Conservation (phyloP, 192 early-diverging fungal genomes). For the Oehlia diaphana region DNA sequence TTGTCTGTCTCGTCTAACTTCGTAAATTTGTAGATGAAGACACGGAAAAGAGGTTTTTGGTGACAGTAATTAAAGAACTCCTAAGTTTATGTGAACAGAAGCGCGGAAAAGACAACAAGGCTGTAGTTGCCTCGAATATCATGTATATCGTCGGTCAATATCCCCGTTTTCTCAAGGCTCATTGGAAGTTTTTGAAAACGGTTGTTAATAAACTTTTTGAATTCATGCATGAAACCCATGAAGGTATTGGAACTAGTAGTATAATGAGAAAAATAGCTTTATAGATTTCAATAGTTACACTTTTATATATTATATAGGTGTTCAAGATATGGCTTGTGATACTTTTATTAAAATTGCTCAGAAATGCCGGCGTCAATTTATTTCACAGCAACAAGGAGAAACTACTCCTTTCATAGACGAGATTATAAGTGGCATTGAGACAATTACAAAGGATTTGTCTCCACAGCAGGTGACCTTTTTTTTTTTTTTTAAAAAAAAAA, state of each 20-base stretch:
- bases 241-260: slow-evolving; percentile 36
- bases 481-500: no score
- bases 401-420: slow-evolving; percentile 93
- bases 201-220: slow-evolving; percentile 99
- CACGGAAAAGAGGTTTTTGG: slow-evolving; percentile 95
- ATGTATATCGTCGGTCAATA: slow-evolving; percentile 99
- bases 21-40: slow-evolving; percentile 67
- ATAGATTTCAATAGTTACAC: background rate
- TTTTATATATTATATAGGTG: slow-evolving; percentile 56
- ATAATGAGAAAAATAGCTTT: background rate
- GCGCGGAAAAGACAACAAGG: slow-evolving; percentile 99
- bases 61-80: slow-evolving; percentile 98
- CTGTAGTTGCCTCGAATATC: slow-evolving; percentile 98
- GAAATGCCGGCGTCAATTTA: slow-evolving; percentile 96
- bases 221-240: slow-evolving; percentile 99
- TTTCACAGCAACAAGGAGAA: slow-evolving; percentile 89
- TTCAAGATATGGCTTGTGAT: slow-evolving; percentile 99
- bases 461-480: slow-evolving; percentile 73
- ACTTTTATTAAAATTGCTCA: slow-evolving; percentile 99
- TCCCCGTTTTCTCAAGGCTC: slow-evolving; percentile 99
- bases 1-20: background rate
- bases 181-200: slow-evolving; percentile 99
- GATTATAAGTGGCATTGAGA: slow-evolving; percentile 78
- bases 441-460: slow-evolving; percentile 86
- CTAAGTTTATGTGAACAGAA: slow-evolving; percentile 95